Base-by-base conservation (phyloP, 208 protist species). In the Angomonas desouzai region DNA sequence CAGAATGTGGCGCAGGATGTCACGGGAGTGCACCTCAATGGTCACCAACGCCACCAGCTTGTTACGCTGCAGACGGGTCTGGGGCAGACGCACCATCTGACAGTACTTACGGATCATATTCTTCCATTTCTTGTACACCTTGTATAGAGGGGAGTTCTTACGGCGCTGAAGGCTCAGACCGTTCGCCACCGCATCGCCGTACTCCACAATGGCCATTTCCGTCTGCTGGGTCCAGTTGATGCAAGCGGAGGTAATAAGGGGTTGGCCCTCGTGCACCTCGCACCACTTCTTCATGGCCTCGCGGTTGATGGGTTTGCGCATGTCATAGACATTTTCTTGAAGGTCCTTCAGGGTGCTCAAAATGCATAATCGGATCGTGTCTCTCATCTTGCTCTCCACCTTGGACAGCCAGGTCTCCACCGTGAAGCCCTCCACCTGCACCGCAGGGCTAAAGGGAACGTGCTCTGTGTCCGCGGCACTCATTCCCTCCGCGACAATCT, bases 11-110 rank as follows among this genome's bases (percentile, higher is more conserved):
- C 98, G 84, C 48, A 99, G 85, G 32, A 99, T 98, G 70, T 99
- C 98, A 55, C 98, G 84, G 16, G 92, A 91, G 73, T 99, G 98
- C 62, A 99, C 98, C 78, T 99, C 97, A 70, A 99, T 98, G n/a
- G 97, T 99, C 62, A 99, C 92, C 32, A 99, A 74, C 11, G 97
- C 81, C 28, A 97, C 87, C 30, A 99, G 73, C 72, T 99, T 99
- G 68, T 88, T 93, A 57, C 98, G 94, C 61, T 98, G 82, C 62
- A 99, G 63, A 49, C 87, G 77, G 20, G 65, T 86, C 68, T 99
- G 81, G 32, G 96, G 81, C 69, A 91, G 85, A 16, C 94, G 85
- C 45, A 99, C 96, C 72, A 99, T 89, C 49, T 96, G 86, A 48
- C 92, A 97, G 70, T 99, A 96, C 72, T 91, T 92, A 55, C 93